Evolutionary conservation across 2,329 filamentous ascomycete species (phyloP).

Genomic region (Huntiella savannae): DNA sequence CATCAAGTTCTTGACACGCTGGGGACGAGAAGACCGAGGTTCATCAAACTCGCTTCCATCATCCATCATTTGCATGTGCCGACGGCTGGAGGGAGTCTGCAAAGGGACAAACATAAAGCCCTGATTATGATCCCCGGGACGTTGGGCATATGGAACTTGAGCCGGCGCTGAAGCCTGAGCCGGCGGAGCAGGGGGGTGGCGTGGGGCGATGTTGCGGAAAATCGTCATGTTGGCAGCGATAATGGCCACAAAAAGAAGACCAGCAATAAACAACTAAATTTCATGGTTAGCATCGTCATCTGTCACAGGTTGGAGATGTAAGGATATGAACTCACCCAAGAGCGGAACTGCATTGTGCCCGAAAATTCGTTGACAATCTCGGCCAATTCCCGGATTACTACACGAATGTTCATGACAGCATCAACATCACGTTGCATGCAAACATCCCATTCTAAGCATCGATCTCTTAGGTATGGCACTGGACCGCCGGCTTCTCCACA

Average conservation of each 20-base stretch:
- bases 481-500: slow-evolving; percentile 38
- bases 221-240: slow-evolving; percentile 32
- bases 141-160: neutral
- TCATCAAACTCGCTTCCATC: slow-evolving; percentile 5
- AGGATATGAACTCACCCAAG: slow-evolving; percentile 26
- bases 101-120: slow-evolving; percentile 25
- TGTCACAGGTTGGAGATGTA: neutral
- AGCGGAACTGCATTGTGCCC: slow-evolving; percentile 74
- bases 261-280: slow-evolving; percentile 30
- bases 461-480: slow-evolving; percentile 50
- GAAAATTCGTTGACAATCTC: slow-evolving; percentile 89
- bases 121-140: slow-evolving; percentile 15
- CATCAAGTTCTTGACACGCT: slow-evolving; percentile 8
- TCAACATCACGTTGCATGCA: slow-evolving; percentile 77
- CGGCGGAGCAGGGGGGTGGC: neutral
- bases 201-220: slow-evolving; percentile 8
- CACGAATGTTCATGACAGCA: slow-evolving; percentile 57
- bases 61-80: slow-evolving; percentile 14
- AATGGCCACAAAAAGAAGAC: slow-evolving; percentile 28
- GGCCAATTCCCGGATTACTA: slow-evolving; percentile 74
- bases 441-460: slow-evolving; percentile 64
- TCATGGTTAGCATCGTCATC: slow-evolving; percentile 1
- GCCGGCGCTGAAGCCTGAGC: slow-evolving; percentile 1
- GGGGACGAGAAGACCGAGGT: slow-evolving; percentile 5
- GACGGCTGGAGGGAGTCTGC: slow-evolving; percentile 21